Percentiles rank a stretch among this genome's conserved stretches.
phyloP scores from a whole-genome alignment of 768 basidiomycete species.

The Boletus speciosus region DNA sequence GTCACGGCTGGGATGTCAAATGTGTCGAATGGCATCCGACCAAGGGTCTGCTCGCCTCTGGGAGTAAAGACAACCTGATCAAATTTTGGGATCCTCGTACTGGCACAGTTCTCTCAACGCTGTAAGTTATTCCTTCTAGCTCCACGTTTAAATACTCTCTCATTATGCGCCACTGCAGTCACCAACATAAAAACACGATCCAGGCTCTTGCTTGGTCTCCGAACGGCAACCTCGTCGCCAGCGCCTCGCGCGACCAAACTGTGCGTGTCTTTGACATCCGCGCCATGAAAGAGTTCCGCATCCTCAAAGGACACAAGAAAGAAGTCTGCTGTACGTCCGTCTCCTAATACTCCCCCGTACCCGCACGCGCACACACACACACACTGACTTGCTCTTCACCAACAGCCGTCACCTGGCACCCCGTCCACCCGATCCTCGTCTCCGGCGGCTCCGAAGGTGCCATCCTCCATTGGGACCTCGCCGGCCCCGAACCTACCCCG shows the following conservation, averaged over 20 bases:
- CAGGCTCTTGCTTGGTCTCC: slow-evolving; percentile 93
- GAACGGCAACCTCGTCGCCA: slow-evolving; percentile 90
- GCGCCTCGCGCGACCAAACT: slow-evolving; percentile 92
- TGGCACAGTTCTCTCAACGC: slow-evolving; percentile 82
- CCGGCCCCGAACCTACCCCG: slow-evolving; percentile 48
- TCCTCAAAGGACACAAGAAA: slow-evolving; percentile 95
- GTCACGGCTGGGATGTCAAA: slow-evolving; percentile 99
- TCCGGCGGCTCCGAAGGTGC: slow-evolving; percentile 94
- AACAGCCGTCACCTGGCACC: slow-evolving; percentile 88
- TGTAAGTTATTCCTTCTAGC: slow-evolving; percentile 48
- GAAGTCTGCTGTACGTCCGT: slow-evolving; percentile 87
- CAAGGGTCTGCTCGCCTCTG: slow-evolving; percentile 91
- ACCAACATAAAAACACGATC: slow-evolving; percentile 96
- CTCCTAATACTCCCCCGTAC: neutral
- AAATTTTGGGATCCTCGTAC: slow-evolving; percentile 99
- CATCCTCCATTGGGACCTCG: slow-evolving; percentile 91
- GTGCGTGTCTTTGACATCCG: slow-evolving; percentile 97
- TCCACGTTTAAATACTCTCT: neutral
- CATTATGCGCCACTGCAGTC: slow-evolving; percentile 43
- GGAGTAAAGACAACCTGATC: slow-evolving; percentile 96
- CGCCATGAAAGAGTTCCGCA: slow-evolving; percentile 92
- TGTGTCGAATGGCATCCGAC: slow-evolving; percentile 99
- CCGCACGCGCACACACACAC: neutral
- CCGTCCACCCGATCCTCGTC: slow-evolving; percentile 85
- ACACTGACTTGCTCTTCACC: neutral